These are phyloP conservation scores for Thermomyces lanuginosus DNA, from an alignment of 2,329 filamentous ascomycete genomes.

Conservation along the genomic window DNA sequence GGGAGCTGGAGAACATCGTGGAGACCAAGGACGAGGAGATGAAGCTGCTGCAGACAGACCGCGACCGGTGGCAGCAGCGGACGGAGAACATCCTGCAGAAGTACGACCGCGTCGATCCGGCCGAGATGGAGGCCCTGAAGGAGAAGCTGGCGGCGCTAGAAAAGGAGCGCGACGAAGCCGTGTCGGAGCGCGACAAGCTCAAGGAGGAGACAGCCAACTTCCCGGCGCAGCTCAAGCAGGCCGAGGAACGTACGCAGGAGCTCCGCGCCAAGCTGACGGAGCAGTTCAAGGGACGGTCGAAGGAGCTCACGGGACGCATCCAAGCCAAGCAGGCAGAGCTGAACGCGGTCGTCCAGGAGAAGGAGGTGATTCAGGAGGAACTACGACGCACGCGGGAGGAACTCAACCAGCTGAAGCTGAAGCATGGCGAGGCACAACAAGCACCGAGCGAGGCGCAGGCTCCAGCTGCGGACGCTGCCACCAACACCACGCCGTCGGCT, in stretches of 20 bases:
- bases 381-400: conserved; percentile 47
- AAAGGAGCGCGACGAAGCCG: conserved; percentile 50
- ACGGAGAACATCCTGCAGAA: conserved; percentile 92
- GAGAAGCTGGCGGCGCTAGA: conserved; percentile 53
- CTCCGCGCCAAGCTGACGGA: conserved; percentile 30
- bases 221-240: conserved; percentile 31
- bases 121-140: conserved; percentile 79
- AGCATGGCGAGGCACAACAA: conserved; percentile 35
- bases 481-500: conserved; percentile 7
- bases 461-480: conserved; percentile 12
- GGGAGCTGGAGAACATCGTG: conserved; percentile 66
- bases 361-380: conserved; percentile 51
- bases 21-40: conserved; percentile 75
- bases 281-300: conserved; percentile 38
- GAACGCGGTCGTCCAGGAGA: conserved; percentile 41
- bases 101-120: conserved; percentile 87
- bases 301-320: conserved; percentile 50
- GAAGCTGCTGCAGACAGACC: conserved; percentile 73
- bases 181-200: conserved; percentile 35
- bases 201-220: conserved; percentile 34
- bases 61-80: conserved; percentile 88
- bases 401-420: conserved; percentile 31
- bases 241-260: conserved; percentile 35
- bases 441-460: conserved; percentile 36
- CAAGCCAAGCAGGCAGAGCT: conserved; percentile 35